Evolutionary conservation across 2,329 filamentous ascomycete genomes (phyloP).

Genomic region (Aspergillus japonicus): DNA sequence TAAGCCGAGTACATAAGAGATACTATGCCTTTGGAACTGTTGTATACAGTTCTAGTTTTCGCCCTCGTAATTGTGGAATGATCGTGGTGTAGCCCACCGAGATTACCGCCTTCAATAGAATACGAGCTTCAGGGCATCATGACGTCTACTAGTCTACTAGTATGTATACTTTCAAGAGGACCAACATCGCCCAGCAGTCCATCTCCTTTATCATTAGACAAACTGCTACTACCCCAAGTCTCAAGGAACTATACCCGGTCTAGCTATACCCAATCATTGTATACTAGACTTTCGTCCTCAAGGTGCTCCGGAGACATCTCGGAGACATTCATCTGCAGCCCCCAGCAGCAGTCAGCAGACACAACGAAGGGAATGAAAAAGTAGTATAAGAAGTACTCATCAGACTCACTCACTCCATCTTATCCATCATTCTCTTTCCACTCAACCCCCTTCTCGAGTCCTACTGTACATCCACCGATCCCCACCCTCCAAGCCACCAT

Average conservation of each 20-base stretch:
- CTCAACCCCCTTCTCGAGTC: no score
- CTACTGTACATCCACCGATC: no score
- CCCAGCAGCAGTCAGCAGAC: neutral
- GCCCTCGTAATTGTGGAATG: no score
- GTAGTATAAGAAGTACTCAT: neutral
- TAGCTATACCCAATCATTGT: neutral
- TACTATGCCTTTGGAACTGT: no score
- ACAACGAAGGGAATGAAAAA: neutral
- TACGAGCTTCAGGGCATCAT: no score
- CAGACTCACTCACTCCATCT: neutral
- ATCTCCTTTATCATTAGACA: no score
- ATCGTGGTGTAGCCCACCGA: no score
- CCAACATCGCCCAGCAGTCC: neutral
- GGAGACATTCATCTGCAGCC: conserved; percentile 10
- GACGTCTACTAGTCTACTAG: no score
- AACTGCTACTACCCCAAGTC: neutral
- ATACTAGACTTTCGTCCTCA: neutral
- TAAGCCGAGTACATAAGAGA: no score
- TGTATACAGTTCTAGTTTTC: no score
- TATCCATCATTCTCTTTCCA: neutral
- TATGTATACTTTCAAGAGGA: no score
- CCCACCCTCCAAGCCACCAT: neutral
- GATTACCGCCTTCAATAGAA: no score
- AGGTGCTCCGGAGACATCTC: conserved; percentile 15
- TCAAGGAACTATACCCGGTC: neutral